Conservation (phyloP, 257 asterid genomes). For the Solanum virginianum region DNA sequence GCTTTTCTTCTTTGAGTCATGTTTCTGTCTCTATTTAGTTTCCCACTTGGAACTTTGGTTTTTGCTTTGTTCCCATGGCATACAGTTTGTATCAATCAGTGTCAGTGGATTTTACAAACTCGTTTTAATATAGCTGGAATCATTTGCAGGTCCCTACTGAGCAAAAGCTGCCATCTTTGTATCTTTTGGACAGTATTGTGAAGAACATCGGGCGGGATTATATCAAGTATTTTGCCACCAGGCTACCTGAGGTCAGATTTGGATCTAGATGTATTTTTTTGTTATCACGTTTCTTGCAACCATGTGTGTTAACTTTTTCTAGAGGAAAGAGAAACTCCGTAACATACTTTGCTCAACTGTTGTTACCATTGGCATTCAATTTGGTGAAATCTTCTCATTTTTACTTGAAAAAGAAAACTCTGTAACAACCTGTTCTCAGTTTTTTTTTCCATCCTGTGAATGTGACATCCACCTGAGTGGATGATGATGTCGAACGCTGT, state of each 20-base stretch:
- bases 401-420: neutral
- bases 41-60: neutral
- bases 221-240: constrained; percentile 12
- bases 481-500: neutral
- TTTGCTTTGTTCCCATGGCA: neutral
- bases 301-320: neutral
- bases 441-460: neutral
- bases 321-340: neutral
- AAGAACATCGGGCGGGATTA: constrained; percentile 18
- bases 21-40: neutral
- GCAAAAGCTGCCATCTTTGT: constrained; percentile 12
- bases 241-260: constrained; percentile 8
- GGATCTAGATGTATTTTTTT: neutral
- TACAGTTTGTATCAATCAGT: neutral
- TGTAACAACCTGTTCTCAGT: neutral
- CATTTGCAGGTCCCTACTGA: constrained; percentile 7
- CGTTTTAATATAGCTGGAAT: neutral
- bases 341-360: neutral
- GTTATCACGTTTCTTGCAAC: neutral
- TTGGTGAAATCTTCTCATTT: neutral
- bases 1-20: neutral
- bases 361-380: neutral
- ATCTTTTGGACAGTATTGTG: constrained; percentile 17
- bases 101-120: neutral
- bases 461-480: neutral